Conservation (phyloP, 208 protist genomes). For the Trypanosoma platydactyli region DNA sequence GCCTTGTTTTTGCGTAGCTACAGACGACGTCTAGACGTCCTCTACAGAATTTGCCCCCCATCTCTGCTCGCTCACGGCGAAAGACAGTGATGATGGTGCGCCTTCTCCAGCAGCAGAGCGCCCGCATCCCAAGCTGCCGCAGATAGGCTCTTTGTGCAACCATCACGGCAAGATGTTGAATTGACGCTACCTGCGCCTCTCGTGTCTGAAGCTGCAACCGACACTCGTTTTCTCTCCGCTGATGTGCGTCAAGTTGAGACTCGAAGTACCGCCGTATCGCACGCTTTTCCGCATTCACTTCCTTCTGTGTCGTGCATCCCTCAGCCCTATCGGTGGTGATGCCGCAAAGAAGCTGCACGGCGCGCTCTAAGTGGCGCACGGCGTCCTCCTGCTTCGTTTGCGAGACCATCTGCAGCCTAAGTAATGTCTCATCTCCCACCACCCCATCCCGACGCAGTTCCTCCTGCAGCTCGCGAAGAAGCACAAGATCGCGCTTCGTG, state of each 20-base stretch:
- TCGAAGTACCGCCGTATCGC: conserved; percentile 66
- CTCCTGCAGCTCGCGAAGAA: conserved; percentile 31
- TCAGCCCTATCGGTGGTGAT: conserved; percentile 18
- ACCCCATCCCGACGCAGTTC: conserved; percentile 1
- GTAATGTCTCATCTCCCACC: neutral
- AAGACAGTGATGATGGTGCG: neutral
- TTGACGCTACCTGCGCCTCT: neutral
- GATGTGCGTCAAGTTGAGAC: conserved; percentile 33
- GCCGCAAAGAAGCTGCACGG: conserved; percentile 28
- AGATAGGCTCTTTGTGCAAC: neutral
- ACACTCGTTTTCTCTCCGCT: conserved; percentile 15
- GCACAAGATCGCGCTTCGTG: conserved; percentile 37
- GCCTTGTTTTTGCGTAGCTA: neutral
- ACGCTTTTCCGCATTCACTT: conserved; percentile 40
- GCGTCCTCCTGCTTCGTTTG: conserved; percentile 51
- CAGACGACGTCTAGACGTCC: neutral
- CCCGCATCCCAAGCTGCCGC: conserved; percentile 7
- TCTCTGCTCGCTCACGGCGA: neutral
- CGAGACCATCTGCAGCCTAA: conserved; percentile 29
- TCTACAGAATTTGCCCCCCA: neutral
- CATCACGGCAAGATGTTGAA: neutral
- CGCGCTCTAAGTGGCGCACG: conserved; percentile 35
- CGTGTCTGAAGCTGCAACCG: neutral
- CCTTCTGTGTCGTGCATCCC: conserved; percentile 17
- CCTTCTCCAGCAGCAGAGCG: neutral